Conservation (phyloP, 768 basidiomycete species). For the Leccinum longicurvipes region DNA sequence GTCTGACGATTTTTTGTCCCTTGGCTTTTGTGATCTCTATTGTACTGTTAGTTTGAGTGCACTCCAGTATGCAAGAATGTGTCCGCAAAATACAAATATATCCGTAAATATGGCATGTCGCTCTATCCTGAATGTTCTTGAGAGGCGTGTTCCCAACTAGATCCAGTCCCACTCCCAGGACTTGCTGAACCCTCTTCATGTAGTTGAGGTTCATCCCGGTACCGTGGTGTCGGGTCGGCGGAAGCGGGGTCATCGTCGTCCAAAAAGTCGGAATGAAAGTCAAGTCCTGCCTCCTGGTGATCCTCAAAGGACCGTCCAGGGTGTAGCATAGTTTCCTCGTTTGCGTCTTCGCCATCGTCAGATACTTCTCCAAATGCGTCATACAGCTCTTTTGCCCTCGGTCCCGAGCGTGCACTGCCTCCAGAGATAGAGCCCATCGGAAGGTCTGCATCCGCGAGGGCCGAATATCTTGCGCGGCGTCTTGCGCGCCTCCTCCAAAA, state of each 20-base stretch:
- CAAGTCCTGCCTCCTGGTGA: slow-evolving; percentile 38
- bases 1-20: slow-evolving; percentile 12
- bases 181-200: slow-evolving; percentile 23
- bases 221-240: slow-evolving; percentile 31
- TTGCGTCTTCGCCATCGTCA: slow-evolving; percentile 76
- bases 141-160: slow-evolving; percentile 76
- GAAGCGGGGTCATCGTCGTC: slow-evolving; percentile 67
- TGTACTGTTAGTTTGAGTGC: slow-evolving; percentile 14
- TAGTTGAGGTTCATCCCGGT: slow-evolving; percentile 53
- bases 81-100: slow-evolving; percentile 13
- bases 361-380: slow-evolving; percentile 93
- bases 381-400: slow-evolving; percentile 85
- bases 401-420: slow-evolving; percentile 32
- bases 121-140: slow-evolving; percentile 30
- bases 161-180: slow-evolving; percentile 43
- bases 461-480: slow-evolving; percentile 49
- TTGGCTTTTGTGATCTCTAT: neutral
- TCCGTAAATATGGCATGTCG: slow-evolving; percentile 15
- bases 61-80: slow-evolving; percentile 18
- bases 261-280: slow-evolving; percentile 77
- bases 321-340: slow-evolving; percentile 68
- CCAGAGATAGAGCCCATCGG: slow-evolving; percentile 70
- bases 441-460: slow-evolving; percentile 63
- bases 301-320: slow-evolving; percentile 32
- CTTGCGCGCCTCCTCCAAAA: slow-evolving; percentile 68